A percentile compares a stretch with the other conserved stretches of the same genome.
These are phyloP conservation scores for Chiua virens DNA, from an alignment of 768 basidiomycete species.

Conservation along the genomic window DNA sequence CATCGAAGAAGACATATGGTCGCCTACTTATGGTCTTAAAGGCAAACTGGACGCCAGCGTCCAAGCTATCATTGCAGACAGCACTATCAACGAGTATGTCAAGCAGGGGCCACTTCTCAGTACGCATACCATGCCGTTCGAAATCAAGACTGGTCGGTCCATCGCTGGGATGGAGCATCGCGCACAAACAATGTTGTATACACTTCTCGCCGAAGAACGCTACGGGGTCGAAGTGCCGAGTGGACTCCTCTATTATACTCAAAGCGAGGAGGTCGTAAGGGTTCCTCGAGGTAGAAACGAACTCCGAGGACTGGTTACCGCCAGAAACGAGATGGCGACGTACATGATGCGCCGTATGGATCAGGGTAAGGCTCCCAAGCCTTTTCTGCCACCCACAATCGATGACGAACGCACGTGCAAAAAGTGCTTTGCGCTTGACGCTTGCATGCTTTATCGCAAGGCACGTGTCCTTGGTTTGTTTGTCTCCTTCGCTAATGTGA, in stretches of 20 bases:
- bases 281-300: conserved; percentile 84
- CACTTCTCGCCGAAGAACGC: conserved; percentile 85
- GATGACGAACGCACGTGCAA: conserved; percentile 79
- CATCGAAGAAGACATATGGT: conserved; percentile 97
- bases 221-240: conserved; percentile 79
- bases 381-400: conserved; percentile 84
- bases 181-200: conserved; percentile 98
- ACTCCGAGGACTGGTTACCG: conserved; percentile 75
- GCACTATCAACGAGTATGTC: conserved; percentile 23
- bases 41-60: conserved; percentile 95
- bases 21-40: conserved; percentile 90
- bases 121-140: conserved; percentile 64
- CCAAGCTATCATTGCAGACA: conserved; percentile 59
- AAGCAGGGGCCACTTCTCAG: conserved; percentile 22
- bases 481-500: neutral
- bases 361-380: conserved; percentile 34
- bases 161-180: conserved; percentile 86
- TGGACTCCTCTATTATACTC: conserved; percentile 93
- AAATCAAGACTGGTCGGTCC: conserved; percentile 92
- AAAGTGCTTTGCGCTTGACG: conserved; percentile 78
- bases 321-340: conserved; percentile 81
- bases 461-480: conserved; percentile 34
- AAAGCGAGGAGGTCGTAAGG: conserved; percentile 81
- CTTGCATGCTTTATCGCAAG: conserved; percentile 94
- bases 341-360: conserved; percentile 62